These are phyloP conservation scores for Phyllosticta citribraziliensis DNA, from an alignment of 2,329 filamentous ascomycete genomes.

Conservation along the genomic window DNA sequence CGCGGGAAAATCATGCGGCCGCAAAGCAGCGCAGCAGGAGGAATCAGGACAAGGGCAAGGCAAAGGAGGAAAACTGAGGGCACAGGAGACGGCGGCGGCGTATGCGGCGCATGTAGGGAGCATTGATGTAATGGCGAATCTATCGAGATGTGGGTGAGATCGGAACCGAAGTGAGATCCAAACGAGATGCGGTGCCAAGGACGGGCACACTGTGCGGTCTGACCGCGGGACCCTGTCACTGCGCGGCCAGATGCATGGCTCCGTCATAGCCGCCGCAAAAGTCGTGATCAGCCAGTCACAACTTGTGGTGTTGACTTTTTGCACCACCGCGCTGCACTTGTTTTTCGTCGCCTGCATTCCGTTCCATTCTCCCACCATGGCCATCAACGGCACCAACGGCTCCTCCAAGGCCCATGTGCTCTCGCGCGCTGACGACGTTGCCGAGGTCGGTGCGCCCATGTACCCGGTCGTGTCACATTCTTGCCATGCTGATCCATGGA, in stretches of 20 bases:
- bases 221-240: not conserved
- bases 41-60: conserved; percentile 14
- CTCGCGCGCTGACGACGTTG: conserved; percentile 26
- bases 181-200: not conserved
- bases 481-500: not conserved
- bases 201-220: not conserved
- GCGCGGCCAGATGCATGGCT: not conserved
- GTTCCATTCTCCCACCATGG: conserved; percentile 13
- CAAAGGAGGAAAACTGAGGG: conserved; percentile 11
- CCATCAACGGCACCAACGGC: conserved; percentile 11
- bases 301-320: not conserved
- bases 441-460: conserved; percentile 22
- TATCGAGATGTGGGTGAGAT: not conserved
- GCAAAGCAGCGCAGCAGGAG: conserved; percentile 29
- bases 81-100: not conserved
- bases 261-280: conserved; percentile 6
- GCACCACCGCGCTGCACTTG: not conserved
- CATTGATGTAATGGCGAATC: not conserved
- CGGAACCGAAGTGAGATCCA: not conserved
- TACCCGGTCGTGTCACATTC: not conserved
- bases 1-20: conserved; percentile 46
- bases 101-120: conserved; percentile 3
- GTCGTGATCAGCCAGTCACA: conserved; percentile 3
- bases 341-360: conserved; percentile 1
- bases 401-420: conserved; percentile 16